Evolutionary conservation across 495 filamentous ascomycete species (phyloP).

Genomic region (Neurospora tetraspora): DNA sequence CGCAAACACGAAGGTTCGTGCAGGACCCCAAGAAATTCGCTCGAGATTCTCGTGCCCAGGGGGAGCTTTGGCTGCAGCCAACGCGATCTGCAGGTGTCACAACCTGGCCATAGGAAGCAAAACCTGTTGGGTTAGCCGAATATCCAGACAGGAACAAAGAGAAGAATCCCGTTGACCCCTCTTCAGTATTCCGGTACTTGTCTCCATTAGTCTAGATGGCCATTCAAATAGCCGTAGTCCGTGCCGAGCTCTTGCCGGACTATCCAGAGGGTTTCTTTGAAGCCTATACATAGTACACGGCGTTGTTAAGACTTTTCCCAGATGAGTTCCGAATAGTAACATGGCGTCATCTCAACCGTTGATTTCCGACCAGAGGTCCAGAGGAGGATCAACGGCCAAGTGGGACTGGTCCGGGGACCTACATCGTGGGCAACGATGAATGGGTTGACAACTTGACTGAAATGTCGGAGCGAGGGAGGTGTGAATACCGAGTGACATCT

Average conservation of each 20-base stretch:
- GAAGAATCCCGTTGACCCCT: neutral
- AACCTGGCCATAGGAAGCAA: neutral
- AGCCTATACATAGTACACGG: neutral
- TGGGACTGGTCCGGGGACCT: neutral
- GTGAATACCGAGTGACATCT: neutral
- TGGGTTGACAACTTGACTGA: neutral
- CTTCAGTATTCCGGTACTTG: neutral
- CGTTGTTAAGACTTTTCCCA: neutral
- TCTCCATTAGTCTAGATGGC: neutral
- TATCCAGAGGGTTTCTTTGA: neutral
- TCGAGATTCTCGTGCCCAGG: slow-evolving; percentile 6
- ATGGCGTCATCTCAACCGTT: neutral
- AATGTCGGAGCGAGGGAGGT: neutral
- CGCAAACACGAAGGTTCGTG: slow-evolving; percentile 6
- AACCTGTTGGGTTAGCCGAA: neutral
- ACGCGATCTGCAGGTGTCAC: slow-evolving; percentile 7
- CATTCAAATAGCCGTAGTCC: neutral
- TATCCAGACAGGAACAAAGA: neutral
- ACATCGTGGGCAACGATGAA: neutral
- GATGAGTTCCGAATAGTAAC: neutral
- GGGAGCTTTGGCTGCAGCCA: slow-evolving; percentile 5
- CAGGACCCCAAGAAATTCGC: slow-evolving; percentile 5
- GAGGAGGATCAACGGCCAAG: neutral
- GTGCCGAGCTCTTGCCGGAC: neutral
- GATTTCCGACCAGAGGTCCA: neutral